Evolutionary conservation across 2,329 filamentous ascomycete species (phyloP).

Genomic region (Fusarium redolens): DNA sequence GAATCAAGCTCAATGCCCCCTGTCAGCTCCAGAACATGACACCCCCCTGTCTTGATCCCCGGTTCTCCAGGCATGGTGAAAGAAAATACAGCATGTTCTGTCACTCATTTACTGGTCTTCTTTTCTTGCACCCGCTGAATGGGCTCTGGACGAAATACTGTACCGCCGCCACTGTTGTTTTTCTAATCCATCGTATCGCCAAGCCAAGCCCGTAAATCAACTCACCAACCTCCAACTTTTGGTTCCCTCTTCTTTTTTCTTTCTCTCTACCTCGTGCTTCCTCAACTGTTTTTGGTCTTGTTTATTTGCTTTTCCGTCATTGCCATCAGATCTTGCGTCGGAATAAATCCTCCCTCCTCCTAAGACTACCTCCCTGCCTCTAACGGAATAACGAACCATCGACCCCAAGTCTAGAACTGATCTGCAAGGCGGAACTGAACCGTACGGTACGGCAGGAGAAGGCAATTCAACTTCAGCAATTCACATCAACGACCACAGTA

Average conservation of each 20-base stretch:
- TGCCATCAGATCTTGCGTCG: slow-evolving; percentile 17
- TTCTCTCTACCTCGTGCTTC: not conserved
- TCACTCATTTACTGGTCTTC: not conserved
- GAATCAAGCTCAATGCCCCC: slow-evolving; percentile 25
- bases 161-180: slow-evolving; percentile 25
- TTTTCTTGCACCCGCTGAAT: slow-evolving; percentile 1
- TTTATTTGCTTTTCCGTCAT: not conserved
- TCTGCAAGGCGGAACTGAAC: slow-evolving; percentile 28
- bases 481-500: slow-evolving; percentile 17
- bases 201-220: slow-evolving; percentile 30
- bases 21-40: slow-evolving; percentile 11
- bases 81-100: not conserved
- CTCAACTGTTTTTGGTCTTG: not conserved
- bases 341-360: slow-evolving; percentile 12
- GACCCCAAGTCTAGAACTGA: slow-evolving; percentile 24
- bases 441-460: not conserved
- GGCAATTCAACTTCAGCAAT: slow-evolving; percentile 19
- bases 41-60: slow-evolving; percentile 27
- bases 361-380: slow-evolving; percentile 10
- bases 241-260: not conserved
- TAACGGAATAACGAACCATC: slow-evolving; percentile 24
- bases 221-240: slow-evolving; percentile 31
- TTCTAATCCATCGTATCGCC: slow-evolving; percentile 23
- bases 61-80: slow-evolving; percentile 10
- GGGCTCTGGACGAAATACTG: slow-evolving; percentile 22